phyloP scores from a whole-genome alignment of 192 early-diverging fungal genomes.

The Mortierella hygrophila region DNA sequence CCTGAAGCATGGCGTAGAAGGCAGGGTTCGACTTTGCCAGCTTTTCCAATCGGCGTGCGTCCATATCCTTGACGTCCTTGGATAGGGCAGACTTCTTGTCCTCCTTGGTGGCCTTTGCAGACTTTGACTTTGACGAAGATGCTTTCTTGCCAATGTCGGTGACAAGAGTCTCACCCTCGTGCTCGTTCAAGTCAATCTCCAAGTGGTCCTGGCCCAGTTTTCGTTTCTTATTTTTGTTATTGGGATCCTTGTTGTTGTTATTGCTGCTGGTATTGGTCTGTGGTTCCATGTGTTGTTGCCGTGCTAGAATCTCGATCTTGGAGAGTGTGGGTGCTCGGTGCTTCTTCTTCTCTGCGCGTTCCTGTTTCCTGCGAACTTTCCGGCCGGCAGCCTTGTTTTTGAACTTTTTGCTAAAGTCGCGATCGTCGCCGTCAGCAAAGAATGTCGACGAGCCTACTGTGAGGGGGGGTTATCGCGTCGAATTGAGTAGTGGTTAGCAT shows the following conservation, averaged over 20 bases:
- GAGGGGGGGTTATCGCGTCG: background rate
- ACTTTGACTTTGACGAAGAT: background rate
- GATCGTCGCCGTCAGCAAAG: constrained; percentile 59
- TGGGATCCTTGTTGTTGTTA: constrained; percentile 6
- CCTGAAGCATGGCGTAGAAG: constrained; percentile 61
- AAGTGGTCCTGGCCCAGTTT: constrained; percentile 17
- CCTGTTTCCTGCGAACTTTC: constrained; percentile 64
- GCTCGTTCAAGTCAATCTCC: constrained; percentile 45
- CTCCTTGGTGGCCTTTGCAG: background rate
- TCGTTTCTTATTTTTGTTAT: constrained; percentile 39
- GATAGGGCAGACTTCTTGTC: background rate
- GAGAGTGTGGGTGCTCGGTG: constrained; percentile 49
- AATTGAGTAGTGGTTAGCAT: background rate
- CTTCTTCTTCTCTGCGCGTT: constrained; percentile 61
- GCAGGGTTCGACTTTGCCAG: constrained; percentile 62
- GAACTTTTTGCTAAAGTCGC: constrained; percentile 62
- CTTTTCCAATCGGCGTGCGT: constrained; percentile 53
- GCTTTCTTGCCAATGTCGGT: constrained; percentile 20
- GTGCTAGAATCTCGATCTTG: constrained; percentile 41
- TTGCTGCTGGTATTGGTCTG: constrained; percentile 10
- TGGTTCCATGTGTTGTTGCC: constrained; percentile 35
- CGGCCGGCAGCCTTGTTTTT: constrained; percentile 59
- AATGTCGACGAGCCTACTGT: constrained; percentile 39
- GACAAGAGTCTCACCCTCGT: constrained; percentile 43
- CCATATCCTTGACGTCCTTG: constrained; percentile 23